These are phyloP conservation scores for Neofusicoccum sp. DNA, from an alignment of 2,329 filamentous ascomycete genomes.

Conservation along the genomic window DNA sequence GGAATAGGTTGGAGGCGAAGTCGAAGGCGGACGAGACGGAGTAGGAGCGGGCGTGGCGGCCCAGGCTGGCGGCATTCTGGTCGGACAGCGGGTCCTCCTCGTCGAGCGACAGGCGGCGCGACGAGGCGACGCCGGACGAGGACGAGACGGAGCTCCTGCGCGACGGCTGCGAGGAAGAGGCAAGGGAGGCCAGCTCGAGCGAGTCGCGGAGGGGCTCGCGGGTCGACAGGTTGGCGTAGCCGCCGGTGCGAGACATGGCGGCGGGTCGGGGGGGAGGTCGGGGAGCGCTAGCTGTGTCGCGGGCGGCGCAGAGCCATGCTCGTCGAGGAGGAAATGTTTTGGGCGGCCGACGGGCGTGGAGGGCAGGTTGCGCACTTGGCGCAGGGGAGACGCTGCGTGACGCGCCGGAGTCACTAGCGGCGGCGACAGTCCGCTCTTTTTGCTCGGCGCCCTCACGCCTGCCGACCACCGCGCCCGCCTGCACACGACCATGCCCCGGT, in stretches of 20 bases:
- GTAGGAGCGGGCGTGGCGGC: conserved; percentile 68
- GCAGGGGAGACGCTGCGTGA: conserved; percentile 17
- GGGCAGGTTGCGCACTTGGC: conserved; percentile 17
- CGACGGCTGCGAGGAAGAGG: conserved; percentile 73
- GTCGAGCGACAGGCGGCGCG: conserved; percentile 84
- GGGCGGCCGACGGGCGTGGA: neutral
- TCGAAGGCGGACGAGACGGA: conserved; percentile 94
- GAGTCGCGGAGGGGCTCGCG: conserved; percentile 72
- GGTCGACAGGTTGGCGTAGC: conserved; percentile 36
- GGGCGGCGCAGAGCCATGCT: conserved; percentile 13
- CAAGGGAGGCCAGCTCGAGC: conserved; percentile 92
- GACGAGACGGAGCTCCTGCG: conserved; percentile 73
- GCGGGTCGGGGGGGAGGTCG: conserved; percentile 5
- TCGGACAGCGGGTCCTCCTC: conserved; percentile 75
- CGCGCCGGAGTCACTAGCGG: conserved; percentile 3
- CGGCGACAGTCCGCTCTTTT: conserved; percentile 2
- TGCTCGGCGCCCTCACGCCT: neutral
- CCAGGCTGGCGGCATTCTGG: conserved; percentile 57
- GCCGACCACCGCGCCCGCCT: neutral
- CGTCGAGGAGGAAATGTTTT: conserved; percentile 9
- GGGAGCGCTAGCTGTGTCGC: conserved; percentile 11
- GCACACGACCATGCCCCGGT: conserved; percentile 1
- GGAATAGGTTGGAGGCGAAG: conserved; percentile 91
- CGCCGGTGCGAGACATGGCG: conserved; percentile 38
- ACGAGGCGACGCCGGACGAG: conserved; percentile 87